Evolutionary conservation across 768 basidiomycete genomes (phyloP).

Genomic region (Lentinula sp.): DNA sequence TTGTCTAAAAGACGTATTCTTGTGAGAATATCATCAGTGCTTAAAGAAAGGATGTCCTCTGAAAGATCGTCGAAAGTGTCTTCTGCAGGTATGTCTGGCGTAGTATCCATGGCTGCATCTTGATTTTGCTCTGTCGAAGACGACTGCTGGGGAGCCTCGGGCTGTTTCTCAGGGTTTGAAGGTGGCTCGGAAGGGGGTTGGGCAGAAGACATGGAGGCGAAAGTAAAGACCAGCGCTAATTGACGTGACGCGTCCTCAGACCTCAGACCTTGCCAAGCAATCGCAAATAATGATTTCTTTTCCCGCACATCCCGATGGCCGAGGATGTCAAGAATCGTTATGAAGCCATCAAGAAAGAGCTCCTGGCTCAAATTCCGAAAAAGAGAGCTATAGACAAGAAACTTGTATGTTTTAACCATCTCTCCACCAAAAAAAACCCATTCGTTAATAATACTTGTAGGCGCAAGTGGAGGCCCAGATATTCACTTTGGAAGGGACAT

Average conservation of each 20-base stretch:
- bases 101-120: conserved; percentile 62
- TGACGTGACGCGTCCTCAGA: conserved; percentile 9
- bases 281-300: conserved; percentile 12
- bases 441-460: conserved; percentile 27
- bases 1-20: conserved; percentile 93
- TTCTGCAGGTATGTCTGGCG: conserved; percentile 63
- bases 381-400: conserved; percentile 74
- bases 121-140: conserved; percentile 24
- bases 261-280: conserved; percentile 16
- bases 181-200: conserved; percentile 47
- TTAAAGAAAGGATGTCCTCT: conserved; percentile 71
- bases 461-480: conserved; percentile 75
- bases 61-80: conserved; percentile 93
- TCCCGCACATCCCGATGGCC: conserved; percentile 24
- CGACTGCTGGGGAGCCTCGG: conserved; percentile 28
- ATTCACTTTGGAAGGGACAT: conserved; percentile 69
- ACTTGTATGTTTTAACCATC: conserved; percentile 41
- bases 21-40: conserved; percentile 83
- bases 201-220: conserved; percentile 47
- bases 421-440: neutral
- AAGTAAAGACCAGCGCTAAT: conserved; percentile 1
- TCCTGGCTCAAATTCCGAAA: conserved; percentile 66
- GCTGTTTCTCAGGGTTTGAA: conserved; percentile 46
- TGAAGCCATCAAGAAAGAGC: conserved; percentile 68
- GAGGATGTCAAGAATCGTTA: conserved; percentile 68